Evolutionary conservation across 345 rosid species (phyloP).

Genomic region (Melastoma malabathricum): DNA sequence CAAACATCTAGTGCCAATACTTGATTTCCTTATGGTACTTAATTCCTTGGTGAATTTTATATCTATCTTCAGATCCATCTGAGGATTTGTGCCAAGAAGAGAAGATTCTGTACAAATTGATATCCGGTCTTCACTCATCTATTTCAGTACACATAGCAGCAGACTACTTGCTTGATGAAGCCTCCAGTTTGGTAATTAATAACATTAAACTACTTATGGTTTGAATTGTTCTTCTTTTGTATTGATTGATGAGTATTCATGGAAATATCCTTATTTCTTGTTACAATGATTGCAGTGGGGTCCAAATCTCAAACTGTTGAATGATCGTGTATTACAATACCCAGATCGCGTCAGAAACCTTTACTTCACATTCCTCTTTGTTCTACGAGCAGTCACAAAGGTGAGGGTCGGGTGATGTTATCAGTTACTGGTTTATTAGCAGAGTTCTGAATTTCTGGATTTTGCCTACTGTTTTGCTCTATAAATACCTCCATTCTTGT

Average conservation of each 20-base stretch:
- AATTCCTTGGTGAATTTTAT: no score
- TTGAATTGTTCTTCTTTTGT: background rate
- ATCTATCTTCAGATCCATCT: slow-evolving; percentile 44
- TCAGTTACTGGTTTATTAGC: background rate
- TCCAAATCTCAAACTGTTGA: slow-evolving; percentile 63
- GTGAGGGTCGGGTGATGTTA: slow-evolving; percentile 21
- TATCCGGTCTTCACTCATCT: slow-evolving; percentile 96
- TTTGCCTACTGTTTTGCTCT: background rate
- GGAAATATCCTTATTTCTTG: slow-evolving; percentile 4
- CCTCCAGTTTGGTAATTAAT: slow-evolving; percentile 33
- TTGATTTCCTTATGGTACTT: no score
- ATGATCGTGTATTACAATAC: slow-evolving; percentile 69
- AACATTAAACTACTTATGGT: background rate
- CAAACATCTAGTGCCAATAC: background rate
- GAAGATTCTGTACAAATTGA: slow-evolving; percentile 69
- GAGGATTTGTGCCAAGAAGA: slow-evolving; percentile 75
- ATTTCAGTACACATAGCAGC: slow-evolving; percentile 82
- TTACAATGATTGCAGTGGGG: slow-evolving; percentile 66
- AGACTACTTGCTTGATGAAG: slow-evolving; percentile 81
- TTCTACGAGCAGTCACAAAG: slow-evolving; percentile 82
- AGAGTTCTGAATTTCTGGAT: background rate
- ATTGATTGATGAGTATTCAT: background rate
- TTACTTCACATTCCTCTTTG: slow-evolving; percentile 87
- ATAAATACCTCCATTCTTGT: slow-evolving; percentile 3
- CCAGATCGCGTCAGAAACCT: slow-evolving; percentile 83